These are phyloP conservation scores for Fagus crenata DNA, from an alignment of 306 rosid genomes.

Conservation along the genomic window DNA sequence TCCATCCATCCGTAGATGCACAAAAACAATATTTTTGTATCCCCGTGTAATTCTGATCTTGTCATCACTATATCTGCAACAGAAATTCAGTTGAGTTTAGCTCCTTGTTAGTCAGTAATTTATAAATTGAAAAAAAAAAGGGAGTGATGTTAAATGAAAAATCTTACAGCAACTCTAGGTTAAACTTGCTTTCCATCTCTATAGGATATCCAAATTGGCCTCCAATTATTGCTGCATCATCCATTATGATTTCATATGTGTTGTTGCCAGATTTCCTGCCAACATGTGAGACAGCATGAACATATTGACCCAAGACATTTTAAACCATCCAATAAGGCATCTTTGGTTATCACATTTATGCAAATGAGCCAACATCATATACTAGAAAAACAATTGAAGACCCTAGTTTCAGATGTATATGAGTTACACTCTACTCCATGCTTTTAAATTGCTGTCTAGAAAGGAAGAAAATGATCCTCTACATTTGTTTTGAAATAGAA, in stretches of 20 bases:
- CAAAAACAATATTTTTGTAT: conserved; percentile 54
- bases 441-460: too few species aligned
- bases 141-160: conserved; percentile 17
- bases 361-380: too few species aligned
- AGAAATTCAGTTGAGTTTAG: background rate
- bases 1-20: conserved; percentile 51
- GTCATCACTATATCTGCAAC: conserved; percentile 69
- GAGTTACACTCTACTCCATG: background rate
- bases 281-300: conserved; percentile 9
- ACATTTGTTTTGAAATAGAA: too few species aligned
- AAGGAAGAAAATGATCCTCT: too few species aligned
- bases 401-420: background rate
- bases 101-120: conserved; percentile 6
- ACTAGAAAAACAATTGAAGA: background rate
- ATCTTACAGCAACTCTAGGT: conserved; percentile 74
- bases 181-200: conserved; percentile 63
- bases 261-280: conserved; percentile 57
- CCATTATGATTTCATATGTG: conserved; percentile 68
- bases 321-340: background rate
- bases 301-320: background rate
- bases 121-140: conserved; percentile 12
- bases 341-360: too few species aligned
- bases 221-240: conserved; percentile 81
- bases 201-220: conserved; percentile 84
- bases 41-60: conserved; percentile 74